Conservation (phyloP, 129 eudicot genomes). For the Tagetes erecta region DNA sequence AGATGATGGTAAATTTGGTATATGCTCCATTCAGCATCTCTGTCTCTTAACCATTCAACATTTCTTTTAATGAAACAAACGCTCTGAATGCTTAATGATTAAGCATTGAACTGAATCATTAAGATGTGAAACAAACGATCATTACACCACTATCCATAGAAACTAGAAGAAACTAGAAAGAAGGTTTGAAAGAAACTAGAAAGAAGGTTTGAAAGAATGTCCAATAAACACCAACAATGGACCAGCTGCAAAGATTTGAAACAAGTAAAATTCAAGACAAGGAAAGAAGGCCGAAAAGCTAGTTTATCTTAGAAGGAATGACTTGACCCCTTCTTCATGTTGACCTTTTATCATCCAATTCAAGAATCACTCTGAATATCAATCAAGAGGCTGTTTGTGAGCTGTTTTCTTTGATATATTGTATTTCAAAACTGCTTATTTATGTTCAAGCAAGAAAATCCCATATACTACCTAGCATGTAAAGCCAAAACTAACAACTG, state of each 20-base stretch:
- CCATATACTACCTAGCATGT: not conserved
- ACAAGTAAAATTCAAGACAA: conserved; percentile 10
- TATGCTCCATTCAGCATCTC: no score
- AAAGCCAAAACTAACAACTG: not conserved
- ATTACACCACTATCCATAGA: no score
- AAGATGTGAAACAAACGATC: no score
- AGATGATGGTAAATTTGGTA: no score
- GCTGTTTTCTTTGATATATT: not conserved
- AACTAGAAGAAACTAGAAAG: not conserved
- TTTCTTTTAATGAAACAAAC: no score
- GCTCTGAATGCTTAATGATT: no score
- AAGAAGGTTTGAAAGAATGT: conserved; percentile 7
- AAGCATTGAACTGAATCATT: no score
- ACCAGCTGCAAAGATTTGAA: conserved; percentile 4
- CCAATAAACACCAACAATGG: not conserved
- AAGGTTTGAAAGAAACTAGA: not conserved
- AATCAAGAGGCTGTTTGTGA: not conserved
- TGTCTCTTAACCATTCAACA: no score
- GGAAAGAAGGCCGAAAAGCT: conserved; percentile 14
- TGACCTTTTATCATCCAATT: conserved; percentile 21
- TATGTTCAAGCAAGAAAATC: not conserved
- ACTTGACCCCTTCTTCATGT: conserved; percentile 7
- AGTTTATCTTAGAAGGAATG: not conserved
- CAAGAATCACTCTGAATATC: not conserved
- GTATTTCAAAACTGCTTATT: not conserved